Evolutionary conservation across 352 stramenopile species (phyloP).

Genomic region (Phytophthora pisi): DNA sequence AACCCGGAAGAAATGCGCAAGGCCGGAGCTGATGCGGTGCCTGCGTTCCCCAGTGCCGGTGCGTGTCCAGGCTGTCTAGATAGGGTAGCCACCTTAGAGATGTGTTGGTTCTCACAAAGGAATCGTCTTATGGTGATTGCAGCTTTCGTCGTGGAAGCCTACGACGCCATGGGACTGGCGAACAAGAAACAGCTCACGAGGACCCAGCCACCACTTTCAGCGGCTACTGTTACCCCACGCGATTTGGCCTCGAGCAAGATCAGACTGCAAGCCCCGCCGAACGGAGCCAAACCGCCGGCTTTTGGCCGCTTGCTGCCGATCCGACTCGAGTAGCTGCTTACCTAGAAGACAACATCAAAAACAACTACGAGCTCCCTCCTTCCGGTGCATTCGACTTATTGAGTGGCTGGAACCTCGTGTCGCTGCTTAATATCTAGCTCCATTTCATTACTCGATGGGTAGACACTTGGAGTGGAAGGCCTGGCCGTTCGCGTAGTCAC

Average conservation of each 20-base stretch:
- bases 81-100: background rate
- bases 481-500: slow-evolving; percentile 82
- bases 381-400: slow-evolving; percentile 9
- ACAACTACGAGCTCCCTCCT: background rate
- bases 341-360: slow-evolving; percentile 4
- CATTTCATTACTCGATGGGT: slow-evolving; percentile 46
- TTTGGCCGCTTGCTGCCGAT: slow-evolving; percentile 77
- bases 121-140: slow-evolving; percentile 3
- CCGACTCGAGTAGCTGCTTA: slow-evolving; percentile 43
- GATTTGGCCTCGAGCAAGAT: slow-evolving; percentile 56
- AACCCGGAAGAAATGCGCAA: slow-evolving; percentile 40
- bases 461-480: slow-evolving; percentile 88
- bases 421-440: background rate
- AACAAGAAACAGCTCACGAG: slow-evolving; percentile 45
- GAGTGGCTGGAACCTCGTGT: background rate
- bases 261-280: slow-evolving; percentile 34
- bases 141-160: slow-evolving; percentile 74
- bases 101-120: background rate
- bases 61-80: slow-evolving; percentile 2
- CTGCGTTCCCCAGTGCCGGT: slow-evolving; percentile 62
- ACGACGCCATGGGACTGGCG: slow-evolving; percentile 68
- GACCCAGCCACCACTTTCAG: slow-evolving; percentile 34
- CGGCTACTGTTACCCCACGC: slow-evolving; percentile 50
- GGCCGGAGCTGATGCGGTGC: slow-evolving; percentile 2
- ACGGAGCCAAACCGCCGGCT: slow-evolving; percentile 17